Evolutionary conservation across 2,329 filamentous ascomycete genomes (phyloP), one percentile per base, ranked within the genome.

Genomic region (Ascosphaera aggregata): DNA sequence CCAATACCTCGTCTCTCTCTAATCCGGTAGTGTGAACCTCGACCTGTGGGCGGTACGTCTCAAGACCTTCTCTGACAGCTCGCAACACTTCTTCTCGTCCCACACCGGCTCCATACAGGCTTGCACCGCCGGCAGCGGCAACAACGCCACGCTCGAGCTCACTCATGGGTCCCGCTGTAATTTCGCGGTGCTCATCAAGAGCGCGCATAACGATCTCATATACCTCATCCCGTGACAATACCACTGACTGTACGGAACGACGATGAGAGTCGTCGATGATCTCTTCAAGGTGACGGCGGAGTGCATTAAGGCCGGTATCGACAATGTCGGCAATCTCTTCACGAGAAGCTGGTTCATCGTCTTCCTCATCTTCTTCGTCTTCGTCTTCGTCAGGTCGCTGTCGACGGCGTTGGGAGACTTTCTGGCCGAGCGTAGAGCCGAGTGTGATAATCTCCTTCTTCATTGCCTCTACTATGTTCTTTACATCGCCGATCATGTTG

Each of bases 371-470:
- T 11, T 55, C 51, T 38, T 66, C 63, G 8, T 73, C 67, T 44
- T 82, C 73, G 40, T 60, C 56, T 7, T 35, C 34, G 5, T 35
- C 34, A 4, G 7, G 7, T 5, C 34, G 34, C n/a, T 35, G 34
- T 8, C 34, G 34, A 15, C 34, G 34, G 34, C 34, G 34, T 15
- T 35, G 34, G 34, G 34, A 16, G n/a, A 95, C 67, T 46, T 84
- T 78, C 41, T 81, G 76, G 32, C 79, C 84, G 37, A 95, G 72
- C 46, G 94, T 84, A 41, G 86, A 70, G 3, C 86, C 86, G 85
- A 94, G 94, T 2, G 84, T 85, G 3, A 94, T 66, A 7, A 95
- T 84, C 53, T 95, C 86, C 2, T 84, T 85, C 17, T 86, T 76
- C 27, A 95, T 66, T 50, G 94, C 85, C 18, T 84, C 76, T 7